phyloP scores from a whole-genome alignment of 495 filamentous ascomycete species.

The Filosporella fistucella region DNA sequence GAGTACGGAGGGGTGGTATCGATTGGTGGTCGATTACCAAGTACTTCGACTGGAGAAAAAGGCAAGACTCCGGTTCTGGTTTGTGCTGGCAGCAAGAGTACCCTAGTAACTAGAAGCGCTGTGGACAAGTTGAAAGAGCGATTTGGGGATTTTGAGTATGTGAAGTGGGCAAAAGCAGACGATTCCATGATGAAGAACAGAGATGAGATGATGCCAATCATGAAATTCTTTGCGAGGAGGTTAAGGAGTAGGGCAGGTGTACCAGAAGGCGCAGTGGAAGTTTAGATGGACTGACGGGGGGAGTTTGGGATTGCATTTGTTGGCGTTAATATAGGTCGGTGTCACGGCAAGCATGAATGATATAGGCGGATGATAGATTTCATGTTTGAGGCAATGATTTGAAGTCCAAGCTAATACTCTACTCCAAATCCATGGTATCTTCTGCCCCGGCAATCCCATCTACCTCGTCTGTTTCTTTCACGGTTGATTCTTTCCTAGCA shows the following conservation, averaged over 20 bases:
- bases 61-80: slow-evolving; percentile 70
- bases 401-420: too few species aligned
- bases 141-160: slow-evolving; percentile 71
- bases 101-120: slow-evolving; percentile 56
- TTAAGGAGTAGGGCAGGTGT: slow-evolving; percentile 51
- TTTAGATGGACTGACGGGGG: slow-evolving; percentile 8
- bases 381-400: too few species aligned
- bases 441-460: too few species aligned
- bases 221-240: slow-evolving; percentile 84
- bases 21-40: slow-evolving; percentile 68
- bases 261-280: slow-evolving; percentile 22
- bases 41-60: slow-evolving; percentile 39
- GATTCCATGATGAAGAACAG: slow-evolving; percentile 80
- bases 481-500: too few species aligned
- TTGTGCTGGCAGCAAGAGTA: slow-evolving; percentile 59
- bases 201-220: slow-evolving; percentile 89
- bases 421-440: too few species aligned
- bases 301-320: too few species aligned
- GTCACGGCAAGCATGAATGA: too few species aligned
- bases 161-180: slow-evolving; percentile 65
- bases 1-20: slow-evolving; percentile 61
- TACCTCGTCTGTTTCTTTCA: too few species aligned
- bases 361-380: too few species aligned
- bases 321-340: background rate
- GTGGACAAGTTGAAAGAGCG: slow-evolving; percentile 56